A percentile compares a stretch with the other conserved stretches of the same genome.
phyloP scores from a whole-genome alignment of 352 stramenopile species.

The Globisporangium okanoganense region DNA sequence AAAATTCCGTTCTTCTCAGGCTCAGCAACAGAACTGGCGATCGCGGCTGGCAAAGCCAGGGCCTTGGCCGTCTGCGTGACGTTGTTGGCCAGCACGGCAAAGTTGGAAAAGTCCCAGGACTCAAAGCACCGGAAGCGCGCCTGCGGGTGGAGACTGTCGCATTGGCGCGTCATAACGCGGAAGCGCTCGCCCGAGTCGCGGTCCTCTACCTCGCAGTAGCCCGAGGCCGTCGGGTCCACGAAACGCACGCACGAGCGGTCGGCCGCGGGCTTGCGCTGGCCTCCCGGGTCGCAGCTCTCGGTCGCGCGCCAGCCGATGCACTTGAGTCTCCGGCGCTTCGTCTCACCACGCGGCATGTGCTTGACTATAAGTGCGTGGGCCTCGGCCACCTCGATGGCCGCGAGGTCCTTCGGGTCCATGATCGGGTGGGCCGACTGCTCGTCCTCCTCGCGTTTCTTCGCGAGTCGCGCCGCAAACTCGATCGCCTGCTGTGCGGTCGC shows the following conservation, averaged over 20 bases:
- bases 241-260: conserved; percentile 21
- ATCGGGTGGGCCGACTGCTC: background rate
- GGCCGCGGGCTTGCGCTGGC: conserved; percentile 12
- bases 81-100: conserved; percentile 18
- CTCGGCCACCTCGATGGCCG: conserved; percentile 16
- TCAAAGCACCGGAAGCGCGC: conserved; percentile 20
- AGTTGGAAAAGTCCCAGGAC: conserved; percentile 21
- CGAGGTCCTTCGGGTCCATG: conserved; percentile 18
- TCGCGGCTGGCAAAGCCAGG: background rate
- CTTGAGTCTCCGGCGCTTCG: conserved; percentile 13
- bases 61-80: background rate
- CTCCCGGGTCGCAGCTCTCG: conserved; percentile 20
- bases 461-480: conserved; percentile 2
- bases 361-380: conserved; percentile 24
- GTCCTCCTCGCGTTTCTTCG: conserved; percentile 8
- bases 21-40: too few species aligned
- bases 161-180: conserved; percentile 18
- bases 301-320: conserved; percentile 29
- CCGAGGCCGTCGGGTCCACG: conserved; percentile 14
- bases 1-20: conserved; percentile 39
- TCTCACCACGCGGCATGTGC: conserved; percentile 19
- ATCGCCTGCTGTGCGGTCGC: background rate
- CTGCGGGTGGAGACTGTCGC: conserved; percentile 14
- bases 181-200: conserved; percentile 17
- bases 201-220: conserved; percentile 30